A percentile compares a stretch with the other conserved stretches of the same genome.
Conservation (phyloP, 352 stramenopile genomes). For the Globisporangium mamillatum region DNA sequence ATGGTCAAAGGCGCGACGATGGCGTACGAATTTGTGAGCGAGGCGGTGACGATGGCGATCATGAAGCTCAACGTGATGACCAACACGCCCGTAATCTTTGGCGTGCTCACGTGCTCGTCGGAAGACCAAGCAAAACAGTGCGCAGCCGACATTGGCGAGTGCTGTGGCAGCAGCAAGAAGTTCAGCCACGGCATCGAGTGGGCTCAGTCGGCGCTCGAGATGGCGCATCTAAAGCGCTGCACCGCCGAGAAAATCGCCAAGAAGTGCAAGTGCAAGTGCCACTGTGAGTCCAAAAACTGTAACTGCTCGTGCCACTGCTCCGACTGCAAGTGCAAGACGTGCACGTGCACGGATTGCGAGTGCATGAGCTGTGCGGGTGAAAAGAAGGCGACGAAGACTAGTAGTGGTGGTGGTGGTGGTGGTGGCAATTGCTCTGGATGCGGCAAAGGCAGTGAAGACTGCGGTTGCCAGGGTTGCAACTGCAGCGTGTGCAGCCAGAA, state of each 20-base stretch:
- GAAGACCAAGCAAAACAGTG: slow-evolving; percentile 91
- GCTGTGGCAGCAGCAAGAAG: slow-evolving; percentile 27
- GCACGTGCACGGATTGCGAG: slow-evolving; percentile 26
- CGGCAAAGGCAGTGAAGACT: slow-evolving; percentile 1
- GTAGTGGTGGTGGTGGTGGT: no score
- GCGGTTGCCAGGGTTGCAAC: slow-evolving; percentile 7
- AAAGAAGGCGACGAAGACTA: slow-evolving; percentile 4
- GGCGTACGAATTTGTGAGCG: slow-evolving; percentile 98
- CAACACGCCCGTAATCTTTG: slow-evolving; percentile 77
- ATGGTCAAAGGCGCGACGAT: slow-evolving; percentile 95
- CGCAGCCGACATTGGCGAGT: slow-evolving; percentile 25
- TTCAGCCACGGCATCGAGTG: slow-evolving; percentile 58
- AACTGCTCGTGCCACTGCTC: slow-evolving; percentile 36
- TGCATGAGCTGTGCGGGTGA: slow-evolving; percentile 31
- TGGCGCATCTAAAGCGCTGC: slow-evolving; percentile 85
- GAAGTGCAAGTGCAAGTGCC: slow-evolving; percentile 29
- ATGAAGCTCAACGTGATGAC: slow-evolving; percentile 96
- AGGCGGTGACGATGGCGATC: slow-evolving; percentile 91
- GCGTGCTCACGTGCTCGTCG: slow-evolving; percentile 91
- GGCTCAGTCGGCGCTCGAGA: slow-evolving; percentile 74
- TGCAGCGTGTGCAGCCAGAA: slow-evolving; percentile 9
- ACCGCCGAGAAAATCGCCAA: slow-evolving; percentile 24
- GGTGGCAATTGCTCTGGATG: slow-evolving; percentile 1
- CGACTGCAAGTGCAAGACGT: slow-evolving; percentile 23
- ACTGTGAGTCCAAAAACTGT: slow-evolving; percentile 32